Evolutionary conservation across 371 early-diverging fungal genomes (phyloP), one percentile per base, ranked within the genome.

Genomic region (Mortierella sp.): DNA sequence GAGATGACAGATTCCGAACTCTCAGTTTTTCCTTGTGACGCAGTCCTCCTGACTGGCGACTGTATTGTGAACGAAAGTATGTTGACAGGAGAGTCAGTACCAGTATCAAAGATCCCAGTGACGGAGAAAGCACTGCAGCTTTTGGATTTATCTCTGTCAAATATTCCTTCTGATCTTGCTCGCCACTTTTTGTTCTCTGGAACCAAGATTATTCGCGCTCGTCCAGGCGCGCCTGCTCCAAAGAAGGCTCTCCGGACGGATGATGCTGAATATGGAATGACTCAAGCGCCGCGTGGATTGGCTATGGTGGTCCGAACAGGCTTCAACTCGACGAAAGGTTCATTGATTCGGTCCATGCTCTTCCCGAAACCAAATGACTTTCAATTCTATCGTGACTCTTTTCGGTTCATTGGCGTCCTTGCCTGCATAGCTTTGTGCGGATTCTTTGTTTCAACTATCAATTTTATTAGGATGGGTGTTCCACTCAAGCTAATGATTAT

Each of bases 1-100:
- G 96, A 97, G 81, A 88, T 98, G n/a, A 82, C 88, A 3, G 86
- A 82, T 55, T 66, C 87, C 3, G 81, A 90, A 48, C 81, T 95
- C 58, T 77, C 85, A 21, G 87, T 92, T 1, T 88, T 98, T 38
- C 97, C 98, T 0, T 98, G 99, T 85, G 99, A 99, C 86, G 96
- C 95, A 2, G 85, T 97, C 43, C 88, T 99, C 24, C 84, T 99
- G n/a, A 88, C 94, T 24, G 99, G 99, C 19, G 98, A 97, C 76
- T 98, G 98, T 76, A 97, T 99, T 67, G 93, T 98, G 58, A 98
- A 99, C 84, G 99, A 99, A 85, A 94, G 94, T 72, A 98, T 99
- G 98, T 90, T 99, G 32, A 99, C 99, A 4, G 99, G 99, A 60
- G 97, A 89, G 76, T 90, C 91, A 0, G 88, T 92, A 2, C 93